A percentile compares a stretch with the other conserved stretches of the same genome.
These are phyloP conservation scores for Trichocladium antarcticum DNA, from an alignment of 495 filamentous ascomycete genomes.

Conservation along the genomic window DNA sequence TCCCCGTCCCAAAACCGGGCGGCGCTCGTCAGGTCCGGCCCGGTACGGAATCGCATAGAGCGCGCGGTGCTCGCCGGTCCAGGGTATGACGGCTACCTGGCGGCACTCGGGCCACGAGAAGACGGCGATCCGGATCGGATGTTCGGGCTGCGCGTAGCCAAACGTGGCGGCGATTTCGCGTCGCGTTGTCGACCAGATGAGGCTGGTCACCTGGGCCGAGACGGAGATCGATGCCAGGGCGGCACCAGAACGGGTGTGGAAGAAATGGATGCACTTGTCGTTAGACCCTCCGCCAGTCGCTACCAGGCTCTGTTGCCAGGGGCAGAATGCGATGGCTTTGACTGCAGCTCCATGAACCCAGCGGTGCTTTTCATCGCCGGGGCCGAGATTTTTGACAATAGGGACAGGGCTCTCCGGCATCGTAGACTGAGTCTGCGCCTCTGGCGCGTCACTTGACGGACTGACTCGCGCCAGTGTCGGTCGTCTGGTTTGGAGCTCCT, in stretches of 20 bases:
- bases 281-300: slow-evolving; percentile 91
- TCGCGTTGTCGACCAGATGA: slow-evolving; percentile 80
- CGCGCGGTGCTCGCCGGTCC: slow-evolving; percentile 69
- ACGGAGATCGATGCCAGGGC: slow-evolving; percentile 86
- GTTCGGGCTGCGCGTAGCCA: slow-evolving; percentile 90
- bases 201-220: slow-evolving; percentile 80
- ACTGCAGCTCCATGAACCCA: slow-evolving; percentile 79
- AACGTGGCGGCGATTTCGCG: slow-evolving; percentile 89
- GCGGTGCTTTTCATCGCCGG: slow-evolving; percentile 54
- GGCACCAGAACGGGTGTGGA: slow-evolving; percentile 73
- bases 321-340: slow-evolving; percentile 95
- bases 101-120: slow-evolving; percentile 92
- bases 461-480: neutral
- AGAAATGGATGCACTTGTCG: slow-evolving; percentile 93
- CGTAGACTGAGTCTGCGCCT: slow-evolving; percentile 7
- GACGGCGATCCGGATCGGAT: slow-evolving; percentile 81
- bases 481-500: neutral
- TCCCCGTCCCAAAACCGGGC: neutral
- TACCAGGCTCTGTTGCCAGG: slow-evolving; percentile 79
- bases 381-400: slow-evolving; percentile 19
- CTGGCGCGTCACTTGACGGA: slow-evolving; percentile 4
- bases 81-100: slow-evolving; percentile 81
- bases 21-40: slow-evolving; percentile 36
- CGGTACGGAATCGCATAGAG: slow-evolving; percentile 66
- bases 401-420: neutral